phyloP scores from a whole-genome alignment of 208 protist species.

The Zelonia costaricensis region DNA sequence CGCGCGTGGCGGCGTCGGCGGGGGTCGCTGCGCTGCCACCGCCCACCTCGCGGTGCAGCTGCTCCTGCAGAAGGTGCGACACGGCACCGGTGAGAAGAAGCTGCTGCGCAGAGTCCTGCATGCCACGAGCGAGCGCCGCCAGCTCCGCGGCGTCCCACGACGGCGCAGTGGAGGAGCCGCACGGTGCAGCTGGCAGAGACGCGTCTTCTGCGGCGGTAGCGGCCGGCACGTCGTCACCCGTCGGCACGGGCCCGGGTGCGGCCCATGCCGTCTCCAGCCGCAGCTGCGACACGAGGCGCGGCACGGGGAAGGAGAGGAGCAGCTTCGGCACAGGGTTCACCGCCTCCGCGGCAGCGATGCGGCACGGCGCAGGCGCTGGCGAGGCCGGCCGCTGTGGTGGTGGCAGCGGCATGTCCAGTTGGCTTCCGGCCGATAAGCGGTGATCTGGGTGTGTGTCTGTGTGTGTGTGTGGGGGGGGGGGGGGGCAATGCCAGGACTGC shows the following conservation, averaged over 20 bases:
- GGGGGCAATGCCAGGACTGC: no score
- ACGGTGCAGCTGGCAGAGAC: no score
- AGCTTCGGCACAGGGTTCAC: constrained; percentile 49
- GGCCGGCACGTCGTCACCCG: background rate
- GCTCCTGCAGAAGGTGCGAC: constrained; percentile 43
- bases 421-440: no score
- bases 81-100: constrained; percentile 32
- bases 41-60: constrained; percentile 36
- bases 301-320: constrained; percentile 52
- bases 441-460: background rate
- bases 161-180: background rate
- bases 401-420: background rate
- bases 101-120: constrained; percentile 37
- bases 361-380: constrained; percentile 17
- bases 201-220: no score
- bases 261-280: constrained; percentile 20
- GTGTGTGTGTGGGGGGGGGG: background rate
- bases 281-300: constrained; percentile 27
- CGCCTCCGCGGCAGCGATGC: constrained; percentile 26
- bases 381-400: background rate
- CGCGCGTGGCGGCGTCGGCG: background rate
- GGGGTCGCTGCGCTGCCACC: background rate
- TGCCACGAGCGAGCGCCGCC: constrained; percentile 23
- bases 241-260: constrained; percentile 5
- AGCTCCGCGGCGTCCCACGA: constrained; percentile 18